Percentiles rank a stretch among this genome's conserved stretches.
Evolutionary conservation across 164 flowering plant species (phyloP).

Genomic region (Malania oleifera): DNA sequence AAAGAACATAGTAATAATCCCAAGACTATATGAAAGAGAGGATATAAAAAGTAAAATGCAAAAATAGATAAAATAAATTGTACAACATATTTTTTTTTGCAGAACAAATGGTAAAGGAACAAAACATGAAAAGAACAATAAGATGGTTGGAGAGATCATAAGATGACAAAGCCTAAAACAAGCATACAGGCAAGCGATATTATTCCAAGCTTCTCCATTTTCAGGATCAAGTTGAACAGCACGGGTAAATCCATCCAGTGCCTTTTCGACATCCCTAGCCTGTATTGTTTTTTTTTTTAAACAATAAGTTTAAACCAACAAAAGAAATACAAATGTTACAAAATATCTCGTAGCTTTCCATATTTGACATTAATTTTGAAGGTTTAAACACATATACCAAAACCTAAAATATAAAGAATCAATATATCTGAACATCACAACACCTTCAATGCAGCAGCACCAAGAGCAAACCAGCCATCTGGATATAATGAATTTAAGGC

Average conservation of each 20-base stretch:
- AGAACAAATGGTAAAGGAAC: not conserved
- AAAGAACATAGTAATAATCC: no score
- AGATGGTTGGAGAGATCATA: not conserved
- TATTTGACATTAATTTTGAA: no score
- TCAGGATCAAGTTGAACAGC: slow-evolving; percentile 97
- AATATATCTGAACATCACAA: not conserved
- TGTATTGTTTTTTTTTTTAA: slow-evolving; percentile 23
- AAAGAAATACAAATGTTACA: no score
- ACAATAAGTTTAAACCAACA: not conserved
- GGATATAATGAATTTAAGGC: slow-evolving; percentile 83
- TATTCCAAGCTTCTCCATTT: slow-evolving; percentile 99
- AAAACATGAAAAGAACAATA: not conserved
- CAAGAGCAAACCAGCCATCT: slow-evolving; percentile 99
- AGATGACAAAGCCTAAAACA: slow-evolving; percentile 7
- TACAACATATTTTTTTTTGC: no score
- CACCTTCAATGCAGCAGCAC: slow-evolving; percentile 96
- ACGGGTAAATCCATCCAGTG: slow-evolving; percentile 72
- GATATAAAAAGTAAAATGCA: no score
- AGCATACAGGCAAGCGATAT: slow-evolving; percentile 84
- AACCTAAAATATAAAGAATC: not conserved
- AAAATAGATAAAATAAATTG: not conserved
- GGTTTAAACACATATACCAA: not conserved
- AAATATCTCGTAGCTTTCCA: no score
- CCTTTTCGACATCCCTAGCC: slow-evolving; percentile 83
- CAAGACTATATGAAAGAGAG: no score